These are phyloP conservation scores for Schizopora paradoxa DNA, from an alignment of 1,284 basidiomycete genomes.

Conservation along the genomic window DNA sequence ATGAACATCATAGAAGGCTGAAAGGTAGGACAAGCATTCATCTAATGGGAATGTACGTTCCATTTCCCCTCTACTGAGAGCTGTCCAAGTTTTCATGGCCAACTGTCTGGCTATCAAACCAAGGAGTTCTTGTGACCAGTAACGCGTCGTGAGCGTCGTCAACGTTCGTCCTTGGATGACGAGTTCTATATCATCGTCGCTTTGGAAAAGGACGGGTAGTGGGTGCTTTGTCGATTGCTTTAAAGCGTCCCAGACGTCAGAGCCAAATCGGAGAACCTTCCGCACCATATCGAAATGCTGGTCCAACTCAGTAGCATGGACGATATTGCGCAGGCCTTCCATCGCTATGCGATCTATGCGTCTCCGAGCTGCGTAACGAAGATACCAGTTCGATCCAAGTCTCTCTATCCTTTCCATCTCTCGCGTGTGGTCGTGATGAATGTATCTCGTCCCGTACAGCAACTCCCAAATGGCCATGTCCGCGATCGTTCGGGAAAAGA, in stretches of 20 bases:
- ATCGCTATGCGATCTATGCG: slow-evolving; percentile 40
- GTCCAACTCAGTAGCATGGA: slow-evolving; percentile 23
- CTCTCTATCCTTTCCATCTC: slow-evolving; percentile 33
- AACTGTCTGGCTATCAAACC: slow-evolving; percentile 40
- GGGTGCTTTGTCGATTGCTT: slow-evolving; percentile 33
- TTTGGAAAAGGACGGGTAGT: slow-evolving; percentile 29
- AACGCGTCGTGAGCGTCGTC: slow-evolving; percentile 37
- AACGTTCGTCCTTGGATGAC: slow-evolving; percentile 7
- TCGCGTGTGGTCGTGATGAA: slow-evolving; percentile 31
- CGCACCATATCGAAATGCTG: slow-evolving; percentile 34
- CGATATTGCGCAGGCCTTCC: slow-evolving; percentile 36
- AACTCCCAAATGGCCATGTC: slow-evolving; percentile 40
- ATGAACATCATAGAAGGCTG: slow-evolving; percentile 48
- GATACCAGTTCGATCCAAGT: slow-evolving; percentile 37
- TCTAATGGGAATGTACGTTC: slow-evolving; percentile 35
- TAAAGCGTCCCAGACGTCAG: slow-evolving; percentile 52
- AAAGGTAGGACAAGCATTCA: slow-evolving; percentile 44
- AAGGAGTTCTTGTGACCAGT: slow-evolving; percentile 46
- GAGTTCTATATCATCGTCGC: slow-evolving; percentile 19
- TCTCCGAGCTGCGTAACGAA: slow-evolving; percentile 40
- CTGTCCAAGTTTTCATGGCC: slow-evolving; percentile 40
- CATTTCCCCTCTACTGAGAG: slow-evolving; percentile 22
- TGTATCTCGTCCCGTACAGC: slow-evolving; percentile 45
- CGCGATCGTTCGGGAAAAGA: slow-evolving; percentile 26
- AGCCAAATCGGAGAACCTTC: slow-evolving; percentile 33